Conservation (phyloP, 352 stramenopile genomes). For the Phytophthora chlamydospora region DNA sequence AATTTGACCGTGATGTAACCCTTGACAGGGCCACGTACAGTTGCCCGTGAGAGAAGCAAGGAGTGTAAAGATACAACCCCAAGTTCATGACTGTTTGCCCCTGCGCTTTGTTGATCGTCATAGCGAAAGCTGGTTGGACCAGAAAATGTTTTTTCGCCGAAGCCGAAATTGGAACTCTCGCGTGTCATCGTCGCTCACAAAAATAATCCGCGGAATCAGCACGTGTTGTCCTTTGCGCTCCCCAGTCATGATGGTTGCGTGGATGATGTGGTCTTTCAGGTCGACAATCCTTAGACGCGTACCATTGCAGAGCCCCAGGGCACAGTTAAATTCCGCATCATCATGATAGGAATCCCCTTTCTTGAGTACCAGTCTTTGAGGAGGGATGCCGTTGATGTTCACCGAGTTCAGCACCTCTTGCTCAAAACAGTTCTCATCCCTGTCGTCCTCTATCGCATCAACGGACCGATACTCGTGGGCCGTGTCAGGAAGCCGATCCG, state of each 20-base stretch:
- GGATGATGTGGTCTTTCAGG: conserved; percentile 27
- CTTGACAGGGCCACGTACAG: too few relatives aligned
- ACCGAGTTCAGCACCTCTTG: conserved; percentile 21
- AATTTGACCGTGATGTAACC: too few relatives aligned
- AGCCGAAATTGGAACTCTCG: too few relatives aligned
- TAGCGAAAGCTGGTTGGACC: too few relatives aligned
- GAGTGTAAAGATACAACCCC: too few relatives aligned
- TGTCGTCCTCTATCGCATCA: conserved; percentile 30
- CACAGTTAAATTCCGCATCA: conserved; percentile 35
- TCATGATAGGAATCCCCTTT: conserved; percentile 26
- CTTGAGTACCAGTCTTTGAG: conserved; percentile 32
- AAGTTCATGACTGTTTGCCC: too few relatives aligned
- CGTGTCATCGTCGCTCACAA: background rate
- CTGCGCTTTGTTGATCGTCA: too few relatives aligned
- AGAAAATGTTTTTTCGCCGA: too few relatives aligned
- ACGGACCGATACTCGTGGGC: conserved; percentile 17
- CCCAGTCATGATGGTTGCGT: conserved; percentile 35
- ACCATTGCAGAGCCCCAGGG: conserved; percentile 31
- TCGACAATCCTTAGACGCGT: conserved; percentile 32
- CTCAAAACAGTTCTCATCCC: conserved; percentile 26
- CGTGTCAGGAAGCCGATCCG: background rate
- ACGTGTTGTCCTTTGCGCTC: conserved; percentile 15
- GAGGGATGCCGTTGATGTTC: conserved; percentile 29
- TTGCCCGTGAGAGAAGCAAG: too few relatives aligned
- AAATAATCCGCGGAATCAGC: conserved; percentile 24